Conservation (phyloP, 192 early-diverging fungal species). For the Entrophospora sp. region DNA sequence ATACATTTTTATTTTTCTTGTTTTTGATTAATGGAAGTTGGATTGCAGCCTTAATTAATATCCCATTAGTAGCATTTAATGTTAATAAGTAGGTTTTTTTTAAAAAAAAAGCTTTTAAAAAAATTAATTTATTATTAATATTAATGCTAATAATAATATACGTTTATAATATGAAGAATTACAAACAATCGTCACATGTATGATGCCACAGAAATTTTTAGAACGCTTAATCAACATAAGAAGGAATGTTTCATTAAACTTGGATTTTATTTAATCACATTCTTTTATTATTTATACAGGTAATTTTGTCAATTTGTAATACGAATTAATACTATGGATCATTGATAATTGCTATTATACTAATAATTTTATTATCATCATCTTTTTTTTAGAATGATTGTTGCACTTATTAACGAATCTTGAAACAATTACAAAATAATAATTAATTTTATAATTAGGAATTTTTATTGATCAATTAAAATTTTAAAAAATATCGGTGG, state of each 20-base stretch:
- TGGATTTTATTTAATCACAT: conserved; percentile 88
- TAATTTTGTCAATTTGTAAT: too few relatives aligned
- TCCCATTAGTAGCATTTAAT: conserved; percentile 81
- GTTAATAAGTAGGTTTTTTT: conserved; percentile 62
- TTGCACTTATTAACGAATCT: conserved; percentile 44
- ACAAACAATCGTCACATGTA: conserved; percentile 82
- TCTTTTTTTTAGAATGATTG: conserved; percentile 39
- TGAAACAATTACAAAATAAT: too few relatives aligned
- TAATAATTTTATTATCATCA: not conserved
- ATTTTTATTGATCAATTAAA: too few relatives aligned
- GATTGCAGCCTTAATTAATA: conserved; percentile 76
- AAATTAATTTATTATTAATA: not conserved
- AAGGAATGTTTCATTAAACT: conserved; percentile 96
- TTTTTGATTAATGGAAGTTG: conserved; percentile 86
- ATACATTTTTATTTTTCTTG: conserved; percentile 69
- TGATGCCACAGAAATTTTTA: conserved; percentile 98
- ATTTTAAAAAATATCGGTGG: too few relatives aligned
- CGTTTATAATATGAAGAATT: conserved; percentile 45
- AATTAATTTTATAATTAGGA: too few relatives aligned
- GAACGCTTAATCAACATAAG: conserved; percentile 86
- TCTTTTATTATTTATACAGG: conserved; percentile 90
- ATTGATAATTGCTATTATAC: not conserved
- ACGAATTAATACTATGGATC: not conserved
- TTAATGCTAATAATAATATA: not conserved
- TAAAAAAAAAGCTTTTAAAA: not conserved